Base-by-base conservation (phyloP, 306 rosid genomes). In the Begonia loranthoides region DNA sequence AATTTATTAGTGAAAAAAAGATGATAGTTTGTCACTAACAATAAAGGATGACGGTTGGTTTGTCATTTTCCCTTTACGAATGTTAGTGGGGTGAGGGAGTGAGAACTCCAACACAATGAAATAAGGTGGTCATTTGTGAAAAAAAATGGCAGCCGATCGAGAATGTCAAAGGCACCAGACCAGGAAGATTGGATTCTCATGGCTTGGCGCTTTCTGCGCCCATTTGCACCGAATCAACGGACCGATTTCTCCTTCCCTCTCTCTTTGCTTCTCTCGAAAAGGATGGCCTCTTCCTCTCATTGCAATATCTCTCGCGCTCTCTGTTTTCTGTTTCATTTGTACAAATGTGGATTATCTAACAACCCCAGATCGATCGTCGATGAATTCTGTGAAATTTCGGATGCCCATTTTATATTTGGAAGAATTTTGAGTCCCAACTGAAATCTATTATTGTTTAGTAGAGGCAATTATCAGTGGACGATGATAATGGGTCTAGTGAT, bases 191-290 rank as follows among this genome's bases (percentile, higher is more conserved):
- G 65, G 62, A 48, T 62, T 34, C 71, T 64, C 54, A 53, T 55
- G 49, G 69, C 65, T 75, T 72, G 78, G 80, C 85, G 80, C 68
- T 72, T 67, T 75, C 72, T 58, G 45, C 85, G 90, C 52, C 50
- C 52, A 58, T 41, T 59, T 19, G 63, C 53, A 54, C 69, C 47
- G 15, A 43, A 43, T 56, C 51, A 56, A 54, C 57, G 67, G 76
- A 60, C 64, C 4, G 15, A 15, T 34, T 34, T 53, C 51, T 36
- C 45, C 47, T 47, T 45, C n/a, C 15, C 13, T 49, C 17, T 33
- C 62, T 33, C 33, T 40, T 41, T 44, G 36, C 36, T 28, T 28
- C 36, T 28, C 36, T 28, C 36, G 8, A 28, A 28, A 28, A 28
- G 9, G 8, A 28, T 28, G 36, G 36, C 9, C 21, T 40, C 63